Conservation (phyloP, 2,329 filamentous ascomycete genomes). For the Colletotrichum lentis region DNA sequence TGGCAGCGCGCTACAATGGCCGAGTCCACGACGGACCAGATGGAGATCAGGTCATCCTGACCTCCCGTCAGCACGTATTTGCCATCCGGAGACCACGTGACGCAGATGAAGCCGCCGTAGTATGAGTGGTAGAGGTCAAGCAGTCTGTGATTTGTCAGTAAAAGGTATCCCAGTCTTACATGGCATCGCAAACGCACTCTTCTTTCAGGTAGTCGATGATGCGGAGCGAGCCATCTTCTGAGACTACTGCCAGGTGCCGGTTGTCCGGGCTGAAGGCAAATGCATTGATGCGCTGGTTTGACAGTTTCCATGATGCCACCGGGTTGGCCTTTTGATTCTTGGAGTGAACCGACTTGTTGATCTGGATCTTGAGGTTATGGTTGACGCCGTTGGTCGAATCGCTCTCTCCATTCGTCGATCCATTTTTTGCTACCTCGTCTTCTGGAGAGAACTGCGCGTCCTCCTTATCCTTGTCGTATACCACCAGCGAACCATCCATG, state of each 20-base stretch:
- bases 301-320: conserved; percentile 90
- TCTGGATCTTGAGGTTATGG: conserved; percentile 64
- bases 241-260: conserved; percentile 85
- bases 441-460: conserved; percentile 82
- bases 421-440: conserved; percentile 56
- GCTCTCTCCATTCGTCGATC: conserved; percentile 46
- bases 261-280: conserved; percentile 93
- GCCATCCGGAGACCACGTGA: conserved; percentile 97
- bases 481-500: conserved; percentile 87
- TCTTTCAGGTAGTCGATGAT: conserved; percentile 94
- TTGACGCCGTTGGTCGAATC: conserved; percentile 47
- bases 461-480: conserved; percentile 98
- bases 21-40: conserved; percentile 88
- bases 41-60: conserved; percentile 94
- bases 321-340: conserved; percentile 94
- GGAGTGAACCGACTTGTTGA: conserved; percentile 92
- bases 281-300: conserved; percentile 87
- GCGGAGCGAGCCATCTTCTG: conserved; percentile 87
- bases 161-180: background rate
- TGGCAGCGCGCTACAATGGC: conserved; percentile 90
- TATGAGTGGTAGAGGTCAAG: conserved; percentile 88
- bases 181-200: conserved; percentile 65
- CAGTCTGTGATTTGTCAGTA: conserved; percentile 61
- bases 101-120: conserved; percentile 90
- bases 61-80: conserved; percentile 95